These are phyloP conservation scores for Zoysia matrella DNA, from an alignment of 202 grass and related monocot genomes.

Conservation along the genomic window DNA sequence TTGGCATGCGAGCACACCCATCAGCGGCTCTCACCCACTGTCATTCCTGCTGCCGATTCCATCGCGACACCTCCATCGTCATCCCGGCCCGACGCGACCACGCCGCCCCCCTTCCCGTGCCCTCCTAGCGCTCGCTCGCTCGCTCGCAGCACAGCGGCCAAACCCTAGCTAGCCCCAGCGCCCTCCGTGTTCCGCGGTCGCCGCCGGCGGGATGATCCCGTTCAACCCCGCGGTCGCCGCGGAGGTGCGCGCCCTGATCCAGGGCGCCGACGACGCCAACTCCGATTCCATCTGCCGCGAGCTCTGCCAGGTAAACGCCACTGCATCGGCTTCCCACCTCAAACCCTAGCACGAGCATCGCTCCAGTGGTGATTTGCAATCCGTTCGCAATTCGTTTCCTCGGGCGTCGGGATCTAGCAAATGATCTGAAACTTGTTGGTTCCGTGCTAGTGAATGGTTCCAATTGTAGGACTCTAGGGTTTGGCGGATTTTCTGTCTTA, in stretches of 20 bases:
- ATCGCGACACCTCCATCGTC: too few species aligned
- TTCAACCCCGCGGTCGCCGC: constrained; percentile 59
- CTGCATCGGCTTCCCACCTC: background rate
- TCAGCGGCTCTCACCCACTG: too few species aligned
- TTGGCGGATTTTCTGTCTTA: background rate
- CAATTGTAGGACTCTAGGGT: background rate
- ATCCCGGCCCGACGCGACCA: too few species aligned
- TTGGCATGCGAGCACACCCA: too few species aligned
- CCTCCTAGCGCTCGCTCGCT: constrained; percentile 6
- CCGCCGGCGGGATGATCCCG: constrained; percentile 62
- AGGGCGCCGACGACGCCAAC: constrained; percentile 64
- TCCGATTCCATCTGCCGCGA: constrained; percentile 63
- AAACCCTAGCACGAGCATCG: too few species aligned
- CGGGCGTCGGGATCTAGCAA: background rate
- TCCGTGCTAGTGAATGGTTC: background rate
- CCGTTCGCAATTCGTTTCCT: too few species aligned
- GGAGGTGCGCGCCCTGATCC: constrained; percentile 71
- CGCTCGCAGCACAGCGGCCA: background rate
- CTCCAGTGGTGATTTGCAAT: too few species aligned
- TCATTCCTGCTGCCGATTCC: too few species aligned
- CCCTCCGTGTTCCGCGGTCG: constrained; percentile 6
- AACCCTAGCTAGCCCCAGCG: constrained; percentile 13
- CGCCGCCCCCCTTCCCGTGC: background rate
- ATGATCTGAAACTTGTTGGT: background rate
- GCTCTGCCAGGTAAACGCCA: constrained; percentile 73